Base-by-base conservation (phyloP, 768 basidiomycete genomes). In the Fibroporia radiculosa region DNA sequence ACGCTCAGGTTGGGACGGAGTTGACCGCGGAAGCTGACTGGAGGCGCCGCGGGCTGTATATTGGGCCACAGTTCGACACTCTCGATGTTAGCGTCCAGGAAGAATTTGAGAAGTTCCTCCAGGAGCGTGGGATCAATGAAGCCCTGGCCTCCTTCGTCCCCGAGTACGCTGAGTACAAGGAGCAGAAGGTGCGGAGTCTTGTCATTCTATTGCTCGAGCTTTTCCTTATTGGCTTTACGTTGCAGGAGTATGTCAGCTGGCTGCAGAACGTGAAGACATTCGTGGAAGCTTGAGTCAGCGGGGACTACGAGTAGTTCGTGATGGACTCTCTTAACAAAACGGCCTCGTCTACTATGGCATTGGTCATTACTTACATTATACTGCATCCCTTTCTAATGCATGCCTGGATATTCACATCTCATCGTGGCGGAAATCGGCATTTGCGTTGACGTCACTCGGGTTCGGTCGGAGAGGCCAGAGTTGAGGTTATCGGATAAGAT, bases 11-110 rank as follows among this genome's bases (percentile, higher is more conserved):
- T 11, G 92, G 82, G 11, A 82, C 78, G 12, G 85, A 84, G 6
- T 64, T 88, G 54, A 88, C 80, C 11, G 82, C 88, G 6, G 92
- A 98, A 51, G 84, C 87, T 6, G 93, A 97, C 67, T 97, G 89
- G 91, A 86, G 84, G 62, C 80, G 93, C 37, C 78, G 93, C 16
- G 91, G 87, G 1, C 67, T 87, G 52, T 98, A 96, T 72, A 80
- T 95, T 59, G 95, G 95, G 1, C 95, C 93, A 41, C 64, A 89
- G 79, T 98, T 96, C 57, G 89, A 93, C 47, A 86, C 90, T 38
- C 80, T 98, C 34, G 95, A 98, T 58, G 73, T 82, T 33, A 61
- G 66, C 1, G 79, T 99, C 14, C 95, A 98, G 65, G 84, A 92
- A 53, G 86, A 90, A 62, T 92, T 98, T 60, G 90, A 95, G 59